Evolutionary conservation across 2,329 filamentous ascomycete genomes (phyloP), one percentile per base, ranked within the genome.

Genomic region (Diaporthe vexans): DNA sequence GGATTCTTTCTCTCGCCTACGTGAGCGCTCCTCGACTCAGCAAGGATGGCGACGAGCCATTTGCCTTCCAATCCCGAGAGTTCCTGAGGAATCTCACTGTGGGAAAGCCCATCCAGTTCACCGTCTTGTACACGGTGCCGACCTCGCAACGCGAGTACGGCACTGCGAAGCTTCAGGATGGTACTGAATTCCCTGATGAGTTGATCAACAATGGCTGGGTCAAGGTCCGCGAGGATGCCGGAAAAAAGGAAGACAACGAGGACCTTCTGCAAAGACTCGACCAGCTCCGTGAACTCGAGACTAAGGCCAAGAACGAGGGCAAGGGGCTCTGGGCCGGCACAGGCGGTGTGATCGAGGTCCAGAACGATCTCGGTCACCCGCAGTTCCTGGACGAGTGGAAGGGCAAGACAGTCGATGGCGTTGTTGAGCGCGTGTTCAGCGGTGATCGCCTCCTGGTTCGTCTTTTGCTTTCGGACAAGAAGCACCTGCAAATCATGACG

Each of bases 41-140:
- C 86, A 93, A 95, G 84, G 95, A 98, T 79, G 95, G 94, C 74
- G 96, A 98, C 81, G 95, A 98, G 89, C 92, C 93, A 51, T 97
- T 94, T 81, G 95, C 94, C 74, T 99, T 98, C 84, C 93, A 97
- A 84, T 98, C 97, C 75, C 94, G 97, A 81, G 97, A 99, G 85
- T 97, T 94, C 83, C 90, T 99, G 76, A 94, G 97, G 80, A 92
- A 93, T 78, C 88, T 95, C 69, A 89, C 93, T 54, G 93, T 98
- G 73, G 96, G 96, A 81, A 98, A 98, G 84, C 90, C 92, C 37
- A 88, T 99, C 76, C 92, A 95, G 79, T 98, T 96, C 87, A 91
- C 91, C 75, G 89, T 97, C 57, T 89, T 95, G 71, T 98, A 99
- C 86, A 94, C 93, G 75, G 93, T 98, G 75, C 95, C 96, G 21